These are phyloP conservation scores for Herpetomonas tarakana DNA, from an alignment of 208 protist species.

Conservation along the genomic window DNA sequence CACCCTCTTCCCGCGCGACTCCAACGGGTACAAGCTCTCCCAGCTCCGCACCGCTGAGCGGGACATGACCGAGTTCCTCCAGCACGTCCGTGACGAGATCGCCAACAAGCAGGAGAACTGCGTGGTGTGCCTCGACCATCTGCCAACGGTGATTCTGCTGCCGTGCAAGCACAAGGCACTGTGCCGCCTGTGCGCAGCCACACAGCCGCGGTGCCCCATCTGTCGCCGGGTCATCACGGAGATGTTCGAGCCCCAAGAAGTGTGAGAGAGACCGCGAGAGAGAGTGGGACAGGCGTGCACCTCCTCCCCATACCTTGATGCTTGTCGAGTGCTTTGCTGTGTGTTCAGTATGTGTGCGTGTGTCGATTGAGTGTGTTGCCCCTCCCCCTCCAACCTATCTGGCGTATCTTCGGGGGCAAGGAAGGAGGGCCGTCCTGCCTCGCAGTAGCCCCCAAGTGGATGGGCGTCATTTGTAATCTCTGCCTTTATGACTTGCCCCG, in stretches of 20 bases:
- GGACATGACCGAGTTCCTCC: constrained; percentile 85
- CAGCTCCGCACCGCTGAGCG: constrained; percentile 65
- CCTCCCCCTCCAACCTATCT: too few species aligned
- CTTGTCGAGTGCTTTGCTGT: too few species aligned
- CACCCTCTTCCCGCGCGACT: constrained; percentile 61
- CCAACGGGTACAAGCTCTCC: constrained; percentile 54
- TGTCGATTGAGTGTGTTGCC: too few species aligned
- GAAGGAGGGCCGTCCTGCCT: too few species aligned
- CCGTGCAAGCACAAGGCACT: constrained; percentile 86
- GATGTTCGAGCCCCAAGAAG: constrained; percentile 82
- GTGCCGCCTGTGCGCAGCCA: constrained; percentile 67
- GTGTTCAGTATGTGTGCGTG: too few species aligned
- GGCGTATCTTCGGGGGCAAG: too few species aligned
- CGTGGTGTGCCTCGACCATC: constrained; percentile 79
- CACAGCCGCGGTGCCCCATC: constrained; percentile 51
- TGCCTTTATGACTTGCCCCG: too few species aligned
- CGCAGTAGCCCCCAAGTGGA: too few species aligned
- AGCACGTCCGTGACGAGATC: constrained; percentile 71
- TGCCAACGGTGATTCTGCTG: constrained; percentile 76
- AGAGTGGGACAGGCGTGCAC: too few species aligned
- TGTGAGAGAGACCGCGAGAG: constrained; percentile 20
- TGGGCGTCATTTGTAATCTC: too few species aligned
- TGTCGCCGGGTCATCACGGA: constrained; percentile 71
- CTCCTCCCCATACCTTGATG: too few species aligned
- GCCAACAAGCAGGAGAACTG: constrained; percentile 73